Percentiles rank a stretch among this genome's conserved stretches.
Evolutionary conservation across 139 green algal genomes (phyloP).

Genomic region (Closterium sp.): DNA sequence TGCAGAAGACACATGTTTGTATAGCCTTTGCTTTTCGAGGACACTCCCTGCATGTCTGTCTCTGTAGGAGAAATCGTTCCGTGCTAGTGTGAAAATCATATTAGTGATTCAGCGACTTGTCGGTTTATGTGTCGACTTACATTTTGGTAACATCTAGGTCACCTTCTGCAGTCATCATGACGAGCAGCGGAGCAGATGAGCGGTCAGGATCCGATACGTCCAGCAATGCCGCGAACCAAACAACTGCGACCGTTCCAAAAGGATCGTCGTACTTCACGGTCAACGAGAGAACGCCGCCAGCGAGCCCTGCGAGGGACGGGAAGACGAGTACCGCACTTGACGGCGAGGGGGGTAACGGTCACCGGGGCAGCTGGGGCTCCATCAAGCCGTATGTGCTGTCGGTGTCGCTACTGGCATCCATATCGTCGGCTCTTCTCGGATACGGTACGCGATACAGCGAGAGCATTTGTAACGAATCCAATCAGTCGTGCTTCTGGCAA

Average conservation of each 20-base stretch:
- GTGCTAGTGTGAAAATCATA: no score
- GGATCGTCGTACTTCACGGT: not conserved
- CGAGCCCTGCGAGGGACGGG: not conserved
- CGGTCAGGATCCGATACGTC: not conserved
- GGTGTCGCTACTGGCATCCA: constrained; percentile 7
- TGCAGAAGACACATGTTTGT: no score
- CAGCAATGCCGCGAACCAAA: not conserved
- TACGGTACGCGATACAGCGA: constrained; percentile 10
- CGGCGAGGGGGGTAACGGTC: not conserved
- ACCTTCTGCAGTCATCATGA: not conserved
- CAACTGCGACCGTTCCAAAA: not conserved
- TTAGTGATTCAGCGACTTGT: not conserved
- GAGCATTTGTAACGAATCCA: not conserved
- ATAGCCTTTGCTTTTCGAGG: no score
- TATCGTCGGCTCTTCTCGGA: constrained; percentile 16
- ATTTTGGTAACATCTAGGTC: not conserved
- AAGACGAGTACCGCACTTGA: not conserved
- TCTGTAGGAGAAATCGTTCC: no score
- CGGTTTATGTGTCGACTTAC: not conserved
- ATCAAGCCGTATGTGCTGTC: constrained; percentile 16
- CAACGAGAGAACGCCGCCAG: not conserved
- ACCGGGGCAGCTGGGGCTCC: not conserved
- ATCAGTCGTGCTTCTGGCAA: not conserved
- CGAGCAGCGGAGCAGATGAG: not conserved
- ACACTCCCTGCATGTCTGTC: no score